A percentile compares a stretch with the other conserved stretches of the same genome.
Conservation (phyloP, 2,329 filamentous ascomycete species). For the Colletotrichum lupini region DNA sequence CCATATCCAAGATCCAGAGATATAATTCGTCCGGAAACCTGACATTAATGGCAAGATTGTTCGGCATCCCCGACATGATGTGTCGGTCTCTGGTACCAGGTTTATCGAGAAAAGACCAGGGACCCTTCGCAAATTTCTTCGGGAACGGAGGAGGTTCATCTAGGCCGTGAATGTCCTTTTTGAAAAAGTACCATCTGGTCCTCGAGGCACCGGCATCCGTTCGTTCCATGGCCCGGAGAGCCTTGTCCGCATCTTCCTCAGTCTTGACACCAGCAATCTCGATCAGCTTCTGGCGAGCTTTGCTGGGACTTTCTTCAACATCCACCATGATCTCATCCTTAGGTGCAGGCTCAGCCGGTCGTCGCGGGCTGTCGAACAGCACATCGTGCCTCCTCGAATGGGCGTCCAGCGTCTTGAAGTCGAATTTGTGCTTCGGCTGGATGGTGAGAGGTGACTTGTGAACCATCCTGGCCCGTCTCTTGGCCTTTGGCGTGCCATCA, state of each 20-base stretch:
- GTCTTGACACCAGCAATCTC: slow-evolving; percentile 43
- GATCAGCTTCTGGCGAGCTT: slow-evolving; percentile 33
- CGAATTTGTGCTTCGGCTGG: slow-evolving; percentile 69
- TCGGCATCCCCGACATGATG: slow-evolving; percentile 71
- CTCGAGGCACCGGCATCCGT: slow-evolving; percentile 51
- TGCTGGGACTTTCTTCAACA: slow-evolving; percentile 28
- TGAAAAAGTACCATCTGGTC: slow-evolving; percentile 63
- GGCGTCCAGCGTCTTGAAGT: slow-evolving; percentile 70
- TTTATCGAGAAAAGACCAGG: slow-evolving; percentile 62
- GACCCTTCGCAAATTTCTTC: slow-evolving; percentile 47
- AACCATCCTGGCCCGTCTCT: slow-evolving; percentile 54
- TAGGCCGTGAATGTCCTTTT: slow-evolving; percentile 43
- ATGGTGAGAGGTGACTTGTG: slow-evolving; percentile 61
- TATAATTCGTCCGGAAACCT: slow-evolving; percentile 73
- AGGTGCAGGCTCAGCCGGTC: slow-evolving; percentile 50
- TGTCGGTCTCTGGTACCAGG: slow-evolving; percentile 64
- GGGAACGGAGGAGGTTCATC: slow-evolving; percentile 49
- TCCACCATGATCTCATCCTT: slow-evolving; percentile 41
- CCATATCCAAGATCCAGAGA: slow-evolving; percentile 72
- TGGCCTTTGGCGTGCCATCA: slow-evolving; percentile 58
- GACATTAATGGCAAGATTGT: slow-evolving; percentile 54
- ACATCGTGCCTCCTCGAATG: slow-evolving; percentile 70
- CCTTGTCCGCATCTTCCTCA: slow-evolving; percentile 56
- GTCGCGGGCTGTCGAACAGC: slow-evolving; percentile 65
- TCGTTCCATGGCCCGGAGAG: slow-evolving; percentile 62